These are phyloP conservation scores for Sarocladium kiliense DNA, from an alignment of 2,329 filamentous ascomycete species.

Conservation along the genomic window DNA sequence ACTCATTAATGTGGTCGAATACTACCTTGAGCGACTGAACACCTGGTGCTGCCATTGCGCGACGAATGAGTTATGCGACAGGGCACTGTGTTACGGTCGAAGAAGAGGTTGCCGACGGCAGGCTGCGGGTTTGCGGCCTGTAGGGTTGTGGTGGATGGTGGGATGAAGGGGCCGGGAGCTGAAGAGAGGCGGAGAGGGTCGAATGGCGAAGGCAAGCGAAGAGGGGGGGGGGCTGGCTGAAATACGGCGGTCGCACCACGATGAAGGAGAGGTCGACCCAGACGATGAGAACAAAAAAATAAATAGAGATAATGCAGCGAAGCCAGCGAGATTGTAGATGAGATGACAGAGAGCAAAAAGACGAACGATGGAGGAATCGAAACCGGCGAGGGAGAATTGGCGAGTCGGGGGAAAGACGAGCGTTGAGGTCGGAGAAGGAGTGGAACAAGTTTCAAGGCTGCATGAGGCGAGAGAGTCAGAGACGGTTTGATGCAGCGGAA, in stretches of 20 bases:
- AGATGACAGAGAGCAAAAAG: background rate
- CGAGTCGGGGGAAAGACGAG: background rate
- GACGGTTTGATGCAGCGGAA: conserved; percentile 6
- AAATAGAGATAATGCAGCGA: background rate
- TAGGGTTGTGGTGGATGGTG: conserved; percentile 7
- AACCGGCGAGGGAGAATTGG: conserved; percentile 5
- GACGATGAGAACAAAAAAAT: background rate
- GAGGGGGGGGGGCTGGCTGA: background rate
- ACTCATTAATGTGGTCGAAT: conserved; percentile 11
- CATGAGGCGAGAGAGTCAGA: conserved; percentile 9
- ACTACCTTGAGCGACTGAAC: conserved; percentile 89
- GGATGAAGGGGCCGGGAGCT: conserved; percentile 2
- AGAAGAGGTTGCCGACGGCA: background rate
- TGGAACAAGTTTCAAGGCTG: conserved; percentile 10
- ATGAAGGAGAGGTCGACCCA: background rate
- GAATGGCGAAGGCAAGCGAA: background rate
- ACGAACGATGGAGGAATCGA: background rate
- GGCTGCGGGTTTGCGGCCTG: conserved; percentile 6
- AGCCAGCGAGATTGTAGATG: background rate
- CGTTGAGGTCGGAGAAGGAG: background rate
- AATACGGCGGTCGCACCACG: background rate
- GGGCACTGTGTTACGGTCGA: background rate
- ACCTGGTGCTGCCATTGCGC: conserved; percentile 69
- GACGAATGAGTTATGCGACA: conserved; percentile 8
- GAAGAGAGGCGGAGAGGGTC: conserved; percentile 4